Evolutionary conservation across 2,329 filamentous ascomycete species (phyloP), one percentile per base, ranked within the genome.

Genomic region (Scopulariopsis brevicaulis): DNA sequence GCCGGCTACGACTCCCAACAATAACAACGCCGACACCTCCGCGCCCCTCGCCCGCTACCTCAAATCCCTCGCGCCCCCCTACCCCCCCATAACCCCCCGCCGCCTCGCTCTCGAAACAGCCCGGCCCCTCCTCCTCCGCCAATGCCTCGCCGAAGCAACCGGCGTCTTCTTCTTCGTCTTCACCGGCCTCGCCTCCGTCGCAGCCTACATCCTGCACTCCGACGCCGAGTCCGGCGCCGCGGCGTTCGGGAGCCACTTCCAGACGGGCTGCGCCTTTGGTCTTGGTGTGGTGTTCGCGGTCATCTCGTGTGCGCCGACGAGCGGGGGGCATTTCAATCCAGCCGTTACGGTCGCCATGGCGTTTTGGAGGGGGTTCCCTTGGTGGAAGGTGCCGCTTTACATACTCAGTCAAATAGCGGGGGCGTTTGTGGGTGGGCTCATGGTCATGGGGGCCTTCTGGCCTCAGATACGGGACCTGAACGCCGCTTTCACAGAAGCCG

Each of bases 261-360:
- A 80, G 61, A 77, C 82, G 58, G 80, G 80, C 20, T 77, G 73
- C 66, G 78, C 77, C 2, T 83, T 79, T 64, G 78, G 77, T 5
- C 65, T 83, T 18, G 80, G 81, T 4, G 82, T 83, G 63, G 77
- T 79, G 15, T 80, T 82, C 62, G 80, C 80, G 52, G 81, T 83
- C 66, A 81, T 82, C 58, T 77, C 74, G 40, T 81, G 78, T 62
- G 80, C 72, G 6, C 69, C 78, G 1, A 78, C 74, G 1, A 79
- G 74, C 6, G 80, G 81, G 59, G 80, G 77, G 1, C 79, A 82
- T 62, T 80, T 82, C 64, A 80, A 81, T 62, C 78, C 78, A 3
- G 76, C 74, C 15, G 72, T 79, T 53, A 78, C 76, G 0, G 67
- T 77, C 12, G 70, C 69, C 43, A 69, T 77, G 61, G 70, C 71